Percentiles rank a stretch among this genome's conserved stretches.
Evolutionary conservation across 1,284 basidiomycete species (phyloP).

Genomic region (Cystobasidium sp.): DNA sequence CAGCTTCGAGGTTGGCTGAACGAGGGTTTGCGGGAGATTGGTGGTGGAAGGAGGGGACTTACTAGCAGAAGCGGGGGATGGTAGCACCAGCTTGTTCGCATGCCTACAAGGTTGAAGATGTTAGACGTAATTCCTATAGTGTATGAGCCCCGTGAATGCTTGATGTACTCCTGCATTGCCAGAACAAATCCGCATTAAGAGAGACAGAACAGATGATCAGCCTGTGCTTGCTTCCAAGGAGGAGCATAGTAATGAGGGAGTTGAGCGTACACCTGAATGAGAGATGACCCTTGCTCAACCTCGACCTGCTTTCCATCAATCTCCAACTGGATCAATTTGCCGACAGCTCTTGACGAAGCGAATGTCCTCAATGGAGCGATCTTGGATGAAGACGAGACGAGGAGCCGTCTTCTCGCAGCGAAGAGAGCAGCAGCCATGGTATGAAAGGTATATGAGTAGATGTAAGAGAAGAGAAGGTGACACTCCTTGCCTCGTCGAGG

Average conservation of each 20-base stretch:
- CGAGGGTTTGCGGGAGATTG: neutral
- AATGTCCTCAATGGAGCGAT: slow-evolving; percentile 20
- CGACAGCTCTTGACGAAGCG: neutral
- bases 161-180: neutral
- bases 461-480: neutral
- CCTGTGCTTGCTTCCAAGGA: neutral
- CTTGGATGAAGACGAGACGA: neutral
- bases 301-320: slow-evolving; percentile 53
- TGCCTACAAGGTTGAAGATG: slow-evolving; percentile 68
- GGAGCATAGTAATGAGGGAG: neutral
- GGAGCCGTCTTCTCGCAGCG: neutral
- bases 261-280: slow-evolving; percentile 70
- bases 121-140: slow-evolving; percentile 57
- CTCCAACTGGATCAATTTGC: slow-evolving; percentile 47
- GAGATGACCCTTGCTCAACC: slow-evolving; percentile 71
- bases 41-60: slow-evolving; percentile 7
- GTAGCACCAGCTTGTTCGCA: slow-evolving; percentile 63
- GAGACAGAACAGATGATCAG: neutral
- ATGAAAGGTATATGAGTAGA: too few relatives aligned
- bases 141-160: too few relatives aligned
- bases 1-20: slow-evolving; percentile 16
- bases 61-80: slow-evolving; percentile 38
- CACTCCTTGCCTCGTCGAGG: neutral
- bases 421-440: neutral
- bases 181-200: too few relatives aligned